These are phyloP conservation scores for Pythium folliculosum DNA, from an alignment of 352 stramenopile species.

Conservation along the genomic window DNA sequence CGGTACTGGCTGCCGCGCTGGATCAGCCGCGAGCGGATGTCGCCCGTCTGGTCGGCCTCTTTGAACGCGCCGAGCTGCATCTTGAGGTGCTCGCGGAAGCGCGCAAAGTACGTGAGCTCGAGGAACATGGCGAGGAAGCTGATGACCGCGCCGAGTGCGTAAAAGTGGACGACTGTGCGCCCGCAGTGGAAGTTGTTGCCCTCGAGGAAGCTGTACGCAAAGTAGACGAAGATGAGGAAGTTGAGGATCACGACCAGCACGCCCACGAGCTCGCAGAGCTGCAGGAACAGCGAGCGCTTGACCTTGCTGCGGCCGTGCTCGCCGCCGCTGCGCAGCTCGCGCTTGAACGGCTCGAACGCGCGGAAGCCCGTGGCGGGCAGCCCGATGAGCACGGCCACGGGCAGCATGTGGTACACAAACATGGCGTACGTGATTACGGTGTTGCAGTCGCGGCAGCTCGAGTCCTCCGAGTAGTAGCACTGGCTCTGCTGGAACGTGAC, in stretches of 20 bases:
- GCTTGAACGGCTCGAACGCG: slow-evolving; percentile 72
- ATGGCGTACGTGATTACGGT: slow-evolving; percentile 65
- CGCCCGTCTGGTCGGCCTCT: slow-evolving; percentile 80
- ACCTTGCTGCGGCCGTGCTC: slow-evolving; percentile 52
- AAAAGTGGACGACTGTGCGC: slow-evolving; percentile 34
- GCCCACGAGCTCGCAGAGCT: slow-evolving; percentile 69
- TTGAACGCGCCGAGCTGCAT: slow-evolving; percentile 86
- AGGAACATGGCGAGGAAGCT: slow-evolving; percentile 62
- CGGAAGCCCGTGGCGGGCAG: slow-evolving; percentile 63
- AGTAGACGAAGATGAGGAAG: slow-evolving; percentile 63
- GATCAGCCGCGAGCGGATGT: slow-evolving; percentile 57
- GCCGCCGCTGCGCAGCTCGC: slow-evolving; percentile 29
- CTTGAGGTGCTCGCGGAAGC: slow-evolving; percentile 85
- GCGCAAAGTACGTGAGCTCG: slow-evolving; percentile 77
- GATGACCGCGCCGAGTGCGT: slow-evolving; percentile 46
- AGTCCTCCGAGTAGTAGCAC: slow-evolving; percentile 24
- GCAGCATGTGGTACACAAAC: slow-evolving; percentile 68
- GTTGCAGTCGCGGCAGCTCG: slow-evolving; percentile 51
- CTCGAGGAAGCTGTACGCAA: slow-evolving; percentile 58
- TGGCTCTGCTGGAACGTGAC: slow-evolving; percentile 48
- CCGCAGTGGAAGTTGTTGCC: slow-evolving; percentile 72
- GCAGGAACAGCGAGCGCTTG: slow-evolving; percentile 71
- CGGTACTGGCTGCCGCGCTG: slow-evolving; percentile 36
- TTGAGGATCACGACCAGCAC: slow-evolving; percentile 56
- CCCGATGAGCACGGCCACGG: slow-evolving; percentile 60